These are phyloP conservation scores for Flaveria sonorensis DNA, from an alignment of 129 eudicot species.

Conservation along the genomic window DNA sequence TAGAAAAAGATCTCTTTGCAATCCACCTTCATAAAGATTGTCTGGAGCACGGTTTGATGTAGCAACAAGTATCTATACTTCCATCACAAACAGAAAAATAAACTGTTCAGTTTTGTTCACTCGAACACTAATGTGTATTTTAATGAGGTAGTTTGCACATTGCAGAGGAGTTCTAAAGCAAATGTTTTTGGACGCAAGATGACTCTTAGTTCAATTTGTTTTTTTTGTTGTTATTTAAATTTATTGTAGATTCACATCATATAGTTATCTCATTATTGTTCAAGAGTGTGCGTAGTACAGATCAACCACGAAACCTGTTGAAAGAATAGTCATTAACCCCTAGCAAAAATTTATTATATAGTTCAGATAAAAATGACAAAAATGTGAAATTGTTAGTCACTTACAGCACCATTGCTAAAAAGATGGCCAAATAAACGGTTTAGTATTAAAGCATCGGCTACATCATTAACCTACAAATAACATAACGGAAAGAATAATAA, in stretches of 20 bases:
- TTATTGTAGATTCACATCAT: not conserved
- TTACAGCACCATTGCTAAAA: conserved; percentile 78
- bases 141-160: not conserved
- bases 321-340: not conserved
- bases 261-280: not conserved
- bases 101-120: conserved; percentile 12
- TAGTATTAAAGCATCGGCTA: conserved; percentile 86
- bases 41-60: conserved; percentile 99
- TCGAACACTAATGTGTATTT: not conserved
- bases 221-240: not conserved
- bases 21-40: conserved; percentile 85
- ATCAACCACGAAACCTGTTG: not conserved
- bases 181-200: not conserved
- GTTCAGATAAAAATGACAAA: not conserved
- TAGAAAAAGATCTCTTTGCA: conserved; percentile 93
- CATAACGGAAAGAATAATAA: not conserved
- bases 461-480: conserved; percentile 76
- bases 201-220: not conserved
- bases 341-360: not conserved
- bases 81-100: conserved; percentile 25
- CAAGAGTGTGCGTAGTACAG: not conserved
- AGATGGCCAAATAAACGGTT: conserved; percentile 87
- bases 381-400: conserved; percentile 29
- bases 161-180: not conserved
- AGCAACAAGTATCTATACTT: conserved; percentile 83